Conservation (phyloP, 345 rosid species). For the Syzygium jambos region DNA sequence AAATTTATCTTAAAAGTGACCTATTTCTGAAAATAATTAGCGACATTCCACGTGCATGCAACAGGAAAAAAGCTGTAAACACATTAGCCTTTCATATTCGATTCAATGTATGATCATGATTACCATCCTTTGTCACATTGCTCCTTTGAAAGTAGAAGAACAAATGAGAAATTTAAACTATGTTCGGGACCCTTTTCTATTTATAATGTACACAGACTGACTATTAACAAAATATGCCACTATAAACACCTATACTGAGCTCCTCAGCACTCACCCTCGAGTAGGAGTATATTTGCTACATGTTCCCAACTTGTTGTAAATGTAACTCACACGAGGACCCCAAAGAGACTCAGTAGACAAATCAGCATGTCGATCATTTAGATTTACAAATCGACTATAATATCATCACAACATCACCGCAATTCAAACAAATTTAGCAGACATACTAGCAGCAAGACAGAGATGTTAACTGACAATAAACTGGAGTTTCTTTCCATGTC, state of each 20-base stretch:
- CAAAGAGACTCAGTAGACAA: background rate
- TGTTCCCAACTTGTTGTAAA: background rate
- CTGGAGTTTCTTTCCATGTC: background rate
- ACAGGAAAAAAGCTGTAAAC: background rate
- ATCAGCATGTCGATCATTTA: background rate
- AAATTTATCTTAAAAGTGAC: background rate
- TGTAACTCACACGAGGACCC: background rate
- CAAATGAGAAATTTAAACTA: background rate
- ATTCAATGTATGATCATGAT: background rate
- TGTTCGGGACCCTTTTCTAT: background rate
- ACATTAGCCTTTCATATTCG: background rate
- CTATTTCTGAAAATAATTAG: background rate
- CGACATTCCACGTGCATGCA: background rate
- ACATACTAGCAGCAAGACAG: background rate
- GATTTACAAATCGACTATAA: background rate
- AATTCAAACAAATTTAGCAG: background rate
- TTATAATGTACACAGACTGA: background rate
- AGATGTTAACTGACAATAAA: background rate
- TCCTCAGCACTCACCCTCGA: background rate
- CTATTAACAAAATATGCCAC: background rate
- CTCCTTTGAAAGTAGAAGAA: background rate
- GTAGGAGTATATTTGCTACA: background rate
- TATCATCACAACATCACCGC: background rate
- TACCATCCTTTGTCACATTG: background rate
- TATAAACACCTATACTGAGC: background rate